phyloP scores from a whole-genome alignment of 2,329 filamentous ascomycete genomes.

The Talaromyces verruculosus region DNA sequence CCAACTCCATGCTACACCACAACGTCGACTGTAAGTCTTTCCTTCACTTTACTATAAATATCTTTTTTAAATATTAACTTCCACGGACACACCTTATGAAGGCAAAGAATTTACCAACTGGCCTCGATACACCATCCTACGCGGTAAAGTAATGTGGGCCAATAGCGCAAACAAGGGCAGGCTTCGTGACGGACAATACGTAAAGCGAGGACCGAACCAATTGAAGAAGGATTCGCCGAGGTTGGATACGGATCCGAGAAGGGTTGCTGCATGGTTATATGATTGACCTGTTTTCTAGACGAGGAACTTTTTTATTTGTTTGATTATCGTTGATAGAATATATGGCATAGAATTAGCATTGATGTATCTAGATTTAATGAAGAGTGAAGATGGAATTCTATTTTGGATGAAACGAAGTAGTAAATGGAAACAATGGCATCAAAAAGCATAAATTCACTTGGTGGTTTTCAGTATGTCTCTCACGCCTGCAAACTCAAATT shows the following conservation, averaged over 20 bases:
- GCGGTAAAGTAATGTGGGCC: slow-evolving; percentile 37
- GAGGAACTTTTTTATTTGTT: neutral
- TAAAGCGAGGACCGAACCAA: slow-evolving; percentile 11
- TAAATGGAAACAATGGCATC: neutral
- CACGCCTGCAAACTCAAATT: slow-evolving; percentile 8
- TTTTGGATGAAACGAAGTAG: neutral
- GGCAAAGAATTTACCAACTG: slow-evolving; percentile 35
- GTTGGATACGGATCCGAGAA: neutral
- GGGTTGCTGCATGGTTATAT: neutral
- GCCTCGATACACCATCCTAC: slow-evolving; percentile 37
- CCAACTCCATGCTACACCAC: slow-evolving; percentile 39
- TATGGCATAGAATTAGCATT: neutral
- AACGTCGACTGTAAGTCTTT: slow-evolving; percentile 31
- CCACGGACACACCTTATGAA: slow-evolving; percentile 36
- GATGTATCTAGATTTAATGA: too few relatives aligned
- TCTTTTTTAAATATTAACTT: neutral
- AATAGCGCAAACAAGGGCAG: slow-evolving; percentile 24
- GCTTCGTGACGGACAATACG: slow-evolving; percentile 17
- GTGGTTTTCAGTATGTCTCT: neutral
- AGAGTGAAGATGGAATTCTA: neutral
- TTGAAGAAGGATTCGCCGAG: neutral
- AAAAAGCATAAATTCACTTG: neutral
- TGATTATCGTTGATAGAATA: neutral
- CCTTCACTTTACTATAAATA: neutral
- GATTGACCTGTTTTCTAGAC: neutral